These are phyloP conservation scores for Aspergillus indologenus DNA, from an alignment of 495 filamentous ascomycete species.

Conservation along the genomic window DNA sequence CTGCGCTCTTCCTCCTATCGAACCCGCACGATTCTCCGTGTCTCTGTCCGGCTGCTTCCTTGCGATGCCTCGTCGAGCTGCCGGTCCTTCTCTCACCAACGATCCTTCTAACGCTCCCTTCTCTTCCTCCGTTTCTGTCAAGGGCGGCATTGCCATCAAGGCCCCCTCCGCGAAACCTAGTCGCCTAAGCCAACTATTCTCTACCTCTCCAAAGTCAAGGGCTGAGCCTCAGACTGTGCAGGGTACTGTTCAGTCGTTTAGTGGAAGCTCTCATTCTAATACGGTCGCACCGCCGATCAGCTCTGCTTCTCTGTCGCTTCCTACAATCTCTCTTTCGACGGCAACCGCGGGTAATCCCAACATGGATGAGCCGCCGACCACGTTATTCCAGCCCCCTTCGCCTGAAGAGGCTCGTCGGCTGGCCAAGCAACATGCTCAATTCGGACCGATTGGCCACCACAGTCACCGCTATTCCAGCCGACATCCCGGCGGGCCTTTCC, in stretches of 20 bases:
- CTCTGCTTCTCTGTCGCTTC: conserved; percentile 72
- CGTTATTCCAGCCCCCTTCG: conserved; percentile 88
- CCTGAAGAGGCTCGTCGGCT: conserved; percentile 73
- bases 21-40: conserved; percentile 16
- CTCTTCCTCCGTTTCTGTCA: conserved; percentile 47
- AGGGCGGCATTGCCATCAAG: conserved; percentile 45
- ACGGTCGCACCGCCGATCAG: conserved; percentile 61
- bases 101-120: conserved; percentile 43
- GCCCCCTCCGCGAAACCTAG: conserved; percentile 64
- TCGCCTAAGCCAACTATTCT: conserved; percentile 57
- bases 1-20: conserved; percentile 13
- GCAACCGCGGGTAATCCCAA: conserved; percentile 76
- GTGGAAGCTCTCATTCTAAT: conserved; percentile 51
- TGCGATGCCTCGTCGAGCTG: conserved; percentile 57
- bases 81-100: conserved; percentile 47
- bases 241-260: conserved; percentile 58
- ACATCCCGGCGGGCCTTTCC: conserved; percentile 73
- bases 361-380: conserved; percentile 70
- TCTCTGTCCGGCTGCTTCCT: conserved; percentile 31
- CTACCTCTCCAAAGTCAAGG: conserved; percentile 56
- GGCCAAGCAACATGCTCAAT: conserved; percentile 83
- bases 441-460: conserved; percentile 76
- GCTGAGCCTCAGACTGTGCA: conserved; percentile 44
- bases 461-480: conserved; percentile 84
- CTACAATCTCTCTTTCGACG: conserved; percentile 88